Conservation (phyloP, 2,329 filamentous ascomycete genomes). For the Ophidiomyces ophidiicola region DNA sequence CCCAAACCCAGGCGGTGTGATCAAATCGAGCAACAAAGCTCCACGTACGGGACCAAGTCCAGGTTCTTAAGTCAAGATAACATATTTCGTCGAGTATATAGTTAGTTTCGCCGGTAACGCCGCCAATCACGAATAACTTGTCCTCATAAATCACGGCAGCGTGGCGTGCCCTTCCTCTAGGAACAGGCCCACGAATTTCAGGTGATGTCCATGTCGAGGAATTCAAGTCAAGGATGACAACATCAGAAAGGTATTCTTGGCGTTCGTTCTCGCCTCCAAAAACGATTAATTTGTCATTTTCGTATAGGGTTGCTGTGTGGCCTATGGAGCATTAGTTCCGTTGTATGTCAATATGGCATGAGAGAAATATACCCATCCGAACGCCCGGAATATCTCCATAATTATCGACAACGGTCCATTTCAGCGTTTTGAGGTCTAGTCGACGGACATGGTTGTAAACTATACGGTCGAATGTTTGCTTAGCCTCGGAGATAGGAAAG, state of each 20-base stretch:
- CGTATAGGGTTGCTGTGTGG: conserved; percentile 87
- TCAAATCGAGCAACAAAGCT: conserved; percentile 91
- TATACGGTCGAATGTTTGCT: conserved; percentile 18
- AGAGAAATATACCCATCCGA: conserved; percentile 62
- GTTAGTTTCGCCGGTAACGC: conserved; percentile 87
- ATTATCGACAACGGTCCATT: conserved; percentile 95
- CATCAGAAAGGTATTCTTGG: conserved; percentile 83
- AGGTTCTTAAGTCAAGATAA: conserved; percentile 92
- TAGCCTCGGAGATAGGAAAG: conserved; percentile 4
- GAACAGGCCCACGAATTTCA: conserved; percentile 68
- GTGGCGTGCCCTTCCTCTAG: conserved; percentile 82
- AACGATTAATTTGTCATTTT: conserved; percentile 88
- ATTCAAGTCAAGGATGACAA: conserved; percentile 90
- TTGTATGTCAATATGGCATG: neutral
- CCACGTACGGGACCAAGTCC: conserved; percentile 95
- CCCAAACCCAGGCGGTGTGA: conserved; percentile 87
- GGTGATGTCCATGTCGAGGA: conserved; percentile 94
- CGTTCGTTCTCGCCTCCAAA: conserved; percentile 98
- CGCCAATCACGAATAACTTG: conserved; percentile 88
- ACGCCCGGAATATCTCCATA: conserved; percentile 97
- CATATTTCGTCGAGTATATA: conserved; percentile 91
- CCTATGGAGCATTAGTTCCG: conserved; percentile 39
- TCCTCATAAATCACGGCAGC: conserved; percentile 91
- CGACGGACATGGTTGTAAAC: conserved; percentile 95
- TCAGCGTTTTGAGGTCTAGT: conserved; percentile 72